phyloP scores from a whole-genome alignment of 345 rosid species.

The Brassica cretica region DNA sequence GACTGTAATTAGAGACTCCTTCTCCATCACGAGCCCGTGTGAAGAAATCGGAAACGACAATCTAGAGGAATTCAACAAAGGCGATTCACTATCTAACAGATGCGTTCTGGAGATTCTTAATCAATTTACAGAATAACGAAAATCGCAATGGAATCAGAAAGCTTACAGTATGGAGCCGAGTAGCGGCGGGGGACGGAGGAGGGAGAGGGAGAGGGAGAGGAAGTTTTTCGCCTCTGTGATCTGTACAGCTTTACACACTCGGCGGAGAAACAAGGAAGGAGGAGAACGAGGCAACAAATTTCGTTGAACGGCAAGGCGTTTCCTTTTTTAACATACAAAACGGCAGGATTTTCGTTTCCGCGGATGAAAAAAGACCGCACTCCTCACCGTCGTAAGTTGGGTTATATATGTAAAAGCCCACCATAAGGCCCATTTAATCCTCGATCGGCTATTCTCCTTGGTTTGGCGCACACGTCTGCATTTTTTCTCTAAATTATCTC shows the following conservation, averaged over 20 bases:
- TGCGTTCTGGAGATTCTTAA: not conserved
- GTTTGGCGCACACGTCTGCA: no score
- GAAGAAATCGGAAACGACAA: not conserved
- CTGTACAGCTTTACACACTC: not conserved
- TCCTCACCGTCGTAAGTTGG: not conserved
- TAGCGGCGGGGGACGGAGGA: constrained; percentile 23
- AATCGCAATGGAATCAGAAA: constrained; percentile 13
- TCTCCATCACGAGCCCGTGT: not conserved
- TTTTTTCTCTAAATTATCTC: no score
- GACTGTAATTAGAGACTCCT: not conserved
- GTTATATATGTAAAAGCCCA: not conserved
- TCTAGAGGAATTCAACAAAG: not conserved
- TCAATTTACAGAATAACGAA: not conserved
- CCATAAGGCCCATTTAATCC: constrained; percentile 3
- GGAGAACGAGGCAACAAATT: not conserved
- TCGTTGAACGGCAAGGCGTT: not conserved
- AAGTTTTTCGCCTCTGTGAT: not conserved
- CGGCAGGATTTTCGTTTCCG: not conserved
- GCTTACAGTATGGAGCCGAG: constrained; percentile 34
- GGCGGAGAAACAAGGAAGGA: not conserved
- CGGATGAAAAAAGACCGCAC: not conserved
- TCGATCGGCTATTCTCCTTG: not conserved
- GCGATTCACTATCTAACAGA: constrained; percentile 10
- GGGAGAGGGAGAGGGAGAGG: not conserved
- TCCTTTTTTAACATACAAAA: not conserved